Conservation (phyloP, 2,329 filamentous ascomycete genomes). For the Fusarium chuoi region DNA sequence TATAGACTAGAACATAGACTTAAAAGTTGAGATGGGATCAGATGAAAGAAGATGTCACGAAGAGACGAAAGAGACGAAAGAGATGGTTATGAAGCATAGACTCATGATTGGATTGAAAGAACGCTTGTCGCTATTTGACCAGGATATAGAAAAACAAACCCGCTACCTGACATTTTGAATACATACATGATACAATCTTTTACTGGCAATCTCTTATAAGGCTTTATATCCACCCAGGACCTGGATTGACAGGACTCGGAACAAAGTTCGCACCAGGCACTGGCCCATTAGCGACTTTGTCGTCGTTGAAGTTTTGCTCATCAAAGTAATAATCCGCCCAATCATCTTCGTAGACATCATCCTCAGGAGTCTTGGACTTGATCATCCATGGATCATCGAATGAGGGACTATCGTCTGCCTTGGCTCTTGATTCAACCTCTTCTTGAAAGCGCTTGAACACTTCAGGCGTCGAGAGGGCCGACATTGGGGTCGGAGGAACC, state of each 20-base stretch:
- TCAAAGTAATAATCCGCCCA: constrained; percentile 50
- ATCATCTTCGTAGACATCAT: constrained; percentile 41
- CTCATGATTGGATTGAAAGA: constrained; percentile 23
- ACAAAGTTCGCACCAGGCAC: constrained; percentile 24
- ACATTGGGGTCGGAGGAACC: constrained; percentile 31
- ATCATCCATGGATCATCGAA: constrained; percentile 29
- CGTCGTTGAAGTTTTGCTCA: constrained; percentile 34
- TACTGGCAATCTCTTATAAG: background rate
- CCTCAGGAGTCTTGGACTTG: constrained; percentile 5
- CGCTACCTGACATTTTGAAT: constrained; percentile 25
- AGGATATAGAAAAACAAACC: constrained; percentile 21
- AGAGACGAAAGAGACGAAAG: constrained; percentile 35
- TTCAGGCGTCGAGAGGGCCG: constrained; percentile 37
- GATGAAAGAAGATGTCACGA: constrained; percentile 25
- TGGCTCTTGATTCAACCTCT: constrained; percentile 10
- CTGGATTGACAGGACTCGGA: constrained; percentile 36
- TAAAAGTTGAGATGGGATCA: constrained; percentile 24
- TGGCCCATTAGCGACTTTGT: background rate
- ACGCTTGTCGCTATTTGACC: constrained; percentile 25
- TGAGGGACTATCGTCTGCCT: constrained; percentile 6
- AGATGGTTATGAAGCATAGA: constrained; percentile 31
- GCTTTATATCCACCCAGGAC: constrained; percentile 40
- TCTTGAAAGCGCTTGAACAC: constrained; percentile 35
- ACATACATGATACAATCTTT: constrained; percentile 11
- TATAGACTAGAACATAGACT: constrained; percentile 46